These are phyloP conservation scores for Fusarium equiseti DNA, from an alignment of 2,329 filamentous ascomycete species.

Conservation along the genomic window DNA sequence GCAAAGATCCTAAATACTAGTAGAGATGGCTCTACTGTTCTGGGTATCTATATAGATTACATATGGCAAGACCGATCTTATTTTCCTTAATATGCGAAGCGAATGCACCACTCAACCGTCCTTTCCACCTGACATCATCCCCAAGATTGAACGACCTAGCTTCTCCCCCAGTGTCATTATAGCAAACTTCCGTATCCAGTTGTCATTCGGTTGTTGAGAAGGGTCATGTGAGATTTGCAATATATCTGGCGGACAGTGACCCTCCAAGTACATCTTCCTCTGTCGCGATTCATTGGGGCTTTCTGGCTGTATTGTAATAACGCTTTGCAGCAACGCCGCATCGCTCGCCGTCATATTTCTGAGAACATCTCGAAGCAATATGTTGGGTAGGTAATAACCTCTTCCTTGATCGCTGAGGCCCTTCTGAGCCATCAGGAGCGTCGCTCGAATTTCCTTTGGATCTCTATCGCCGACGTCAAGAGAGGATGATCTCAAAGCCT, in stretches of 20 bases:
- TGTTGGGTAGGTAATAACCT: slow-evolving; percentile 2
- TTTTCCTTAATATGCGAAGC: not conserved
- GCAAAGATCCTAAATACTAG: too few relatives aligned
- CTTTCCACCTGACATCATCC: slow-evolving; percentile 8
- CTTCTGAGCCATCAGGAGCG: slow-evolving; percentile 4
- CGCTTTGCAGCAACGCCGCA: slow-evolving; percentile 2
- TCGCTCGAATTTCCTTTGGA: not conserved
- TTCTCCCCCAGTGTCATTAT: not conserved
- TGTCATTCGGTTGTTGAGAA: not conserved
- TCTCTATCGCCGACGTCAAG: slow-evolving; percentile 2
- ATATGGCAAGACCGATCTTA: too few relatives aligned
- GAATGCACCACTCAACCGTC: not conserved
- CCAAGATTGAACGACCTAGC: not conserved
- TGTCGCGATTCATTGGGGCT: not conserved
- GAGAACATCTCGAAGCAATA: not conserved
- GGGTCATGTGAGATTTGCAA: not conserved
- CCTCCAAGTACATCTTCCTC: slow-evolving; percentile 13
- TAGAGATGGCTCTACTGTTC: too few relatives aligned
- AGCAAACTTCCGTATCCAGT: slow-evolving; percentile 6
- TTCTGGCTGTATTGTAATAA: not conserved
- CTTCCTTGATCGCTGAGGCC: slow-evolving; percentile 10
- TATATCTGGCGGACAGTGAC: slow-evolving; percentile 11
- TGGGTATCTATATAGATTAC: too few relatives aligned
- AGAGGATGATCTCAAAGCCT: not conserved
- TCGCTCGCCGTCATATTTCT: not conserved